These are phyloP conservation scores for Otatea glauca DNA, from an alignment of 176 grass and related monocot species.

Conservation along the genomic window DNA sequence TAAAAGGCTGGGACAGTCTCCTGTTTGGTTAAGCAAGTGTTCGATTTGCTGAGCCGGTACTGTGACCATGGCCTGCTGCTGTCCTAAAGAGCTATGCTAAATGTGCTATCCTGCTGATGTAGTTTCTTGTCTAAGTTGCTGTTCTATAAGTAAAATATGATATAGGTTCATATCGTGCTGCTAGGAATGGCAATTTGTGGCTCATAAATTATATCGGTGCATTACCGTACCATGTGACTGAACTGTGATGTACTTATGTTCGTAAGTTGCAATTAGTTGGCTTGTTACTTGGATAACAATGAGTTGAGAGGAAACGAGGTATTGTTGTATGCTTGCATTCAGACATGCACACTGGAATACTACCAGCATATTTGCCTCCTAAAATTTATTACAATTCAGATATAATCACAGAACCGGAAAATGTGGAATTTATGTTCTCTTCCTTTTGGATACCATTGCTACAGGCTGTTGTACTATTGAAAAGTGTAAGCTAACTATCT, in stretches of 20 bases:
- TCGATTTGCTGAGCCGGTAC: neutral
- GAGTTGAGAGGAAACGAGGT: neutral
- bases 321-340: neutral
- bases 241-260: slow-evolving; percentile 38
- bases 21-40: neutral
- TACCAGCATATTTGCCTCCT: neutral
- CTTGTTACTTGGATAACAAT: slow-evolving; percentile 19
- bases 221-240: slow-evolving; percentile 24
- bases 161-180: slow-evolving; percentile 37
- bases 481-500: slow-evolving; percentile 7
- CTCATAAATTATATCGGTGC: neutral
- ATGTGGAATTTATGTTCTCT: neutral
- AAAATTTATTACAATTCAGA: neutral
- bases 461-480: neutral
- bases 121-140: slow-evolving; percentile 24
- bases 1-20: neutral
- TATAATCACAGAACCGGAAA: neutral
- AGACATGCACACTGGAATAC: neutral
- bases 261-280: slow-evolving; percentile 11
- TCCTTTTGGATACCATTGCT: neutral
- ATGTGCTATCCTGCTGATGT: neutral
- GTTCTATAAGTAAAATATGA: slow-evolving; percentile 7
- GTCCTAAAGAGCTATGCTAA: neutral
- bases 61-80: neutral
- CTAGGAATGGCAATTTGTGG: neutral